Base-by-base conservation (phyloP, 2,329 filamentous ascomycete genomes). In the Xylaria polymorpha region DNA sequence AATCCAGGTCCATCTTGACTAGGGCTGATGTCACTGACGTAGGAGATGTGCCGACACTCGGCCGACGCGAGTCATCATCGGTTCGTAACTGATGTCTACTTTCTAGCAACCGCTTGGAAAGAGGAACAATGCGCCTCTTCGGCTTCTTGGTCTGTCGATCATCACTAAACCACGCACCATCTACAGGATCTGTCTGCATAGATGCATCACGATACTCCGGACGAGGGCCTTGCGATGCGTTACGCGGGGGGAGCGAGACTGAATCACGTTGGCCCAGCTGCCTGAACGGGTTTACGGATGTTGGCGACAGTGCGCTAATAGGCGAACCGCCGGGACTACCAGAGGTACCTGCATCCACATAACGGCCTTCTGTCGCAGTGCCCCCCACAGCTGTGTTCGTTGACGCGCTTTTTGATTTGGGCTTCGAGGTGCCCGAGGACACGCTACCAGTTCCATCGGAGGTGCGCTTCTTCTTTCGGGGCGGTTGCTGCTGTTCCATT, bases 391-490 rank as follows among this genome's bases (percentile, higher is more conserved):
- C 57, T 25, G 69, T 58, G 56, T 74, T 72, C 22, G 68, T 73
- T 7, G 71, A 67, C 3, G 71, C 69, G 53, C 70, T 75, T 58
- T 75, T 75, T 8, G 79, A 76, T 65, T 84, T 85, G 1, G 80
- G 66, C 65, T 83, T 85, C 1, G 37, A 43, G 6, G 75, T 75
- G 1, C 39, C 72, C 43, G 77, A 76, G 10, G 69, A 72, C 0
- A 71, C 74, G 20, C 69, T 74, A 1, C 71, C 74, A 3, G 81
- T 82, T 5, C 87, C 87, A 71, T 90, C 88, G 0, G 88, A 90
- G 1, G 81, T 79, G 8, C 88, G 85, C 76, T 91, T 91, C 81
- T 90, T 90, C 78, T 91, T 91, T 37, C 85, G 84, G 0, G 83
- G 82, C 1, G 86, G 86, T 68, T 85, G 81, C 66, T 88, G 85